Base-by-base conservation (phyloP, 2,329 filamentous ascomycete species). In the Acephala macrosclerotiorum region DNA sequence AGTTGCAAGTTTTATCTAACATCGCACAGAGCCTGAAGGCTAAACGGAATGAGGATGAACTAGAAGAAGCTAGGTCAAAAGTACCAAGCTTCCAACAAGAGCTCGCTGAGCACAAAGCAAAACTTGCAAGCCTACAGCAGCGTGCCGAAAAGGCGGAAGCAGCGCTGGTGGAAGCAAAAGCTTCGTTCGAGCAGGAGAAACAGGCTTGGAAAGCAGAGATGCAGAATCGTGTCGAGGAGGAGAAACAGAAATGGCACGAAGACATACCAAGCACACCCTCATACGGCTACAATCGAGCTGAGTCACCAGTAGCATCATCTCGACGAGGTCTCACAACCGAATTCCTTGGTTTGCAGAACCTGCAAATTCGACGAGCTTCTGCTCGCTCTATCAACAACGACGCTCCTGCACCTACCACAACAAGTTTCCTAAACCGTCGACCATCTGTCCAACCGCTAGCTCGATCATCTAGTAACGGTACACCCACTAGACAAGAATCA, bases 1-100 rank as follows among this genome's bases (percentile, higher is more conserved):
- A 9, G 4, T 8, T 25, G 22, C 26, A 8, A 22, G 26, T 2
- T 20, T 29, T 29, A 70, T 68, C 75, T 81, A 69, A 80, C 65
- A 25, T 18, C n/a, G 38, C 4, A 55, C 60, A 93, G 86, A 91
- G 91, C 61, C 79, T 84, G 18, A 91, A 87, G 76, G 81, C 82
- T 12, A 87, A 77, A 66, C 69, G 70, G 12, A 73, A 91, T 25
- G 94, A 97, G 76, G 92, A 97, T 71, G 94, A 98, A 71, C 80
- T 97, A 6, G 93, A 97, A 73, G 85, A 87, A 60, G 82, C 87
- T 68, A 87, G 83, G 72, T 89, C 84, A 42, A 86, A 87, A 62
- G 82, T 91, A n/a, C 84, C 87, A n/a, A 83, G 80, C 18, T 83
- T 90, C 8, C 87, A 91, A 65, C 83, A 87, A 67, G 89, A 94